These are phyloP conservation scores for Penicillium taxi DNA, from an alignment of 495 filamentous ascomycete species.

Conservation along the genomic window DNA sequence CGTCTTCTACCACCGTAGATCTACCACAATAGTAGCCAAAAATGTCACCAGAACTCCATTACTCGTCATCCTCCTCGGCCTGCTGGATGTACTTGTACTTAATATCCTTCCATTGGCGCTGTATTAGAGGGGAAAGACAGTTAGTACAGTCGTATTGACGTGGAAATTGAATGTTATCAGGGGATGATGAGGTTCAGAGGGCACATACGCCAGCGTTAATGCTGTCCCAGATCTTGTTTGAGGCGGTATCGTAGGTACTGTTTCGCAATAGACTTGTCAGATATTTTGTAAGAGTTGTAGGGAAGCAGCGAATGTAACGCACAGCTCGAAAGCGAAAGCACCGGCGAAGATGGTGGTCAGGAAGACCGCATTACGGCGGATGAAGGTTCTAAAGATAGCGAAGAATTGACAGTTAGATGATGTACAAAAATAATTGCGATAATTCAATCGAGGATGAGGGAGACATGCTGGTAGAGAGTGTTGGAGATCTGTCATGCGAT, in stretches of 20 bases:
- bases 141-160: too few species aligned
- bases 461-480: slow-evolving; percentile 76
- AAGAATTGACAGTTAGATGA: slow-evolving; percentile 17
- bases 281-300: slow-evolving; percentile 3
- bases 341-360: slow-evolving; percentile 74
- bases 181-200: slow-evolving; percentile 1
- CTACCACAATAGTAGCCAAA: slow-evolving; percentile 7
- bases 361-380: slow-evolving; percentile 80
- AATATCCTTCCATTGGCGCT: slow-evolving; percentile 99
- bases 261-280: slow-evolving; percentile 13
- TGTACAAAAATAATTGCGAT: slow-evolving; percentile 9
- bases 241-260: slow-evolving; percentile 68
- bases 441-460: slow-evolving; percentile 16
- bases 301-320: slow-evolving; percentile 28
- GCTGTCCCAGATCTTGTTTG: slow-evolving; percentile 81
- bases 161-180: too few species aligned
- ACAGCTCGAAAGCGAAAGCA: slow-evolving; percentile 95
- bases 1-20: slow-evolving; percentile 7
- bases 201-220: slow-evolving; percentile 79
- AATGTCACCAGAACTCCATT: slow-evolving; percentile 19
- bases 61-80: slow-evolving; percentile 48
- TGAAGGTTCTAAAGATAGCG: slow-evolving; percentile 54
- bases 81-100: slow-evolving; percentile 71
- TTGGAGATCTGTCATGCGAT: slow-evolving; percentile 43
- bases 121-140: slow-evolving; percentile 10